These are phyloP conservation scores for Phytophthora melonis DNA, from an alignment of 352 stramenopile species.

Conservation along the genomic window DNA sequence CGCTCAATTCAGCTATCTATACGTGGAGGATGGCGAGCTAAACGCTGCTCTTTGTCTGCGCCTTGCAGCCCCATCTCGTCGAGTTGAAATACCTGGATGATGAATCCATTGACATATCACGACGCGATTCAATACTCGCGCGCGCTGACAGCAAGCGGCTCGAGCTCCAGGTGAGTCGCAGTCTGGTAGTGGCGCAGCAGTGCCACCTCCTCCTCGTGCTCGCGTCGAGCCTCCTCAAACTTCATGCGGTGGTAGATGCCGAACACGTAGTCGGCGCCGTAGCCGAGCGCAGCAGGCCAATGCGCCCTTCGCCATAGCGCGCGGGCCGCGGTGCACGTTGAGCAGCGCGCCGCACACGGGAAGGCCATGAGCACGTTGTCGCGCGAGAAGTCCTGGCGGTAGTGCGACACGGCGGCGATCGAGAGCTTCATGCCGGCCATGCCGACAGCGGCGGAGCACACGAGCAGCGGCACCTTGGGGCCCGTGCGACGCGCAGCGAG, in stretches of 20 bases:
- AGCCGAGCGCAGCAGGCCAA: slow-evolving; percentile 44
- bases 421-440: slow-evolving; percentile 71
- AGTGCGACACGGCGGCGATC: slow-evolving; percentile 52
- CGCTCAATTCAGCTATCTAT: not conserved
- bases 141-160: slow-evolving; percentile 14
- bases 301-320: slow-evolving; percentile 51
- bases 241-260: slow-evolving; percentile 39
- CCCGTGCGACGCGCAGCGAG: slow-evolving; percentile 43
- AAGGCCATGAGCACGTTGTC: slow-evolving; percentile 62
- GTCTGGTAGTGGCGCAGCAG: slow-evolving; percentile 13
- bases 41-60: too few species aligned
- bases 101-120: not conserved
- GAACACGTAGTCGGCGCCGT: slow-evolving; percentile 48
- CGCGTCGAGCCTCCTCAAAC: slow-evolving; percentile 32
- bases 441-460: slow-evolving; percentile 50
- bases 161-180: slow-evolving; percentile 8
- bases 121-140: slow-evolving; percentile 19
- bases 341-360: slow-evolving; percentile 58
- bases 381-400: slow-evolving; percentile 65
- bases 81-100: not conserved
- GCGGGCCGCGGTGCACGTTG: slow-evolving; percentile 49
- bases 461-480: slow-evolving; percentile 49
- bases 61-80: not conserved
- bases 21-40: not conserved
- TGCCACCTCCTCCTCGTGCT: slow-evolving; percentile 27